Base-by-base conservation (phyloP, 805 yeast species). In the Jamesozyma rosinii region DNA sequence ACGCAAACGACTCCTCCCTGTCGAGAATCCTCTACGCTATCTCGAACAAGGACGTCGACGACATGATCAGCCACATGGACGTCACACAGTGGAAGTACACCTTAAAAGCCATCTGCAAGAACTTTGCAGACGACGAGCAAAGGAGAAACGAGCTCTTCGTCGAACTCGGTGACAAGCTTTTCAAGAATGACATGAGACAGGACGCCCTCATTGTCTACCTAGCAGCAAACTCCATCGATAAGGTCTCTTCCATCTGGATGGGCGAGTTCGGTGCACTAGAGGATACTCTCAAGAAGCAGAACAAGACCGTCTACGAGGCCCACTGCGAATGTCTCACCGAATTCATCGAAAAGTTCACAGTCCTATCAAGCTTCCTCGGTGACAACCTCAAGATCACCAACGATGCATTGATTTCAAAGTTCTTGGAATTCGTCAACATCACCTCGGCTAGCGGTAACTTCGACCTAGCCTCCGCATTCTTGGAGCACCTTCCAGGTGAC, bases 371-470 rank as follows among this genome's bases (percentile, higher is more conserved):
- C 34, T 53, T 56, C 40, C 44, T 52, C 21, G 57, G 57, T 35
- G 47, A 44, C 22, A 47, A 50, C 8, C 35, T 52, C 5, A 49
- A 45, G 27, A 54, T 61, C 22, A 49, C 54, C 2, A 63, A 59
- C 39, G 63, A 66, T 49, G 50, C 59, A 49, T 50, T 70, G 29
- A 56, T 69, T 41, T 46, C 67, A 32, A 80, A 81, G 2, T 77
- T 85, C 48, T 70, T 86, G 50, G 97, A 92, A 63, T 92, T 83
- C 62, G 80, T 94, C 37, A 79, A 77, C 50, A 68, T 83, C 46
- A 79, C 88, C 44, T 82, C 95, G 3, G 78, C 87, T 22, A 79
- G 74, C 57, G 97, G 97, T 22, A 79, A 84, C 49, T 80, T 86
- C 53, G 94, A 82, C 9, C 68, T 90, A 51, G 97, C 97, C 1